Evolutionary conservation across 108 stramenopile species (phyloP).

Genomic region (Skeletonema grethae): DNA sequence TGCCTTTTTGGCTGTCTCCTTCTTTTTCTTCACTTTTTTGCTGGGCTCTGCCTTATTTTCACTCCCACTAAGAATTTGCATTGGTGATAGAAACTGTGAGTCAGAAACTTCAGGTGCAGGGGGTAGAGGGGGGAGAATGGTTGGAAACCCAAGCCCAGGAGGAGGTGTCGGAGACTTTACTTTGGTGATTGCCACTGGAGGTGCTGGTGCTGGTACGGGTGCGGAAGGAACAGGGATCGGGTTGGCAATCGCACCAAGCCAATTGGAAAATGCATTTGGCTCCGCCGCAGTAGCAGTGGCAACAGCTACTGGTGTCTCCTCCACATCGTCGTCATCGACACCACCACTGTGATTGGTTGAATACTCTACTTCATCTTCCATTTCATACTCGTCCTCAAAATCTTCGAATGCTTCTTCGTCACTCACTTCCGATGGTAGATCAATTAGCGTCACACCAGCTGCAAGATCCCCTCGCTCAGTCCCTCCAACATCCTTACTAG

Average conservation of each 20-base stretch:
- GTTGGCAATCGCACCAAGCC: constrained; percentile 67
- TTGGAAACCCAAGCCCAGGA: constrained; percentile 23
- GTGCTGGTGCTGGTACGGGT: constrained; percentile 17
- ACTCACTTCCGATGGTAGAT: constrained; percentile 4
- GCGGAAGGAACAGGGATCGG: constrained; percentile 22
- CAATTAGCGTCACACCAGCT: constrained; percentile 24
- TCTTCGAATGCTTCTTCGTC: constrained; percentile 32
- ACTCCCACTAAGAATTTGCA: constrained; percentile 34
- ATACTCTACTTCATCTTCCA: constrained; percentile 24
- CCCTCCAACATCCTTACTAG: constrained; percentile 30
- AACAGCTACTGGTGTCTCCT: background rate
- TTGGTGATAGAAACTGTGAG: constrained; percentile 34
- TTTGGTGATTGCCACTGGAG: constrained; percentile 13
- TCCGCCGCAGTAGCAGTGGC: constrained; percentile 2
- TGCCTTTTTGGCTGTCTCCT: background rate
- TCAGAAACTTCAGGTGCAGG: constrained; percentile 11
- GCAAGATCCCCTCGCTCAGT: constrained; percentile 21
- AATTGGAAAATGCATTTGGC: constrained; percentile 72
- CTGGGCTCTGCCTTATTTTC: background rate
- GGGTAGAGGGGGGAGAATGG: constrained; percentile 17
- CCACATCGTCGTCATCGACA: constrained; percentile 16
- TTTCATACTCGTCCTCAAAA: constrained; percentile 25
- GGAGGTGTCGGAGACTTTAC: constrained; percentile 16
- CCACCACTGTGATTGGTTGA: constrained; percentile 11
- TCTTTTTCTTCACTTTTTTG: constrained; percentile 17